These are phyloP conservation scores for Boletus fagicola DNA, from an alignment of 768 basidiomycete genomes.

Conservation along the genomic window DNA sequence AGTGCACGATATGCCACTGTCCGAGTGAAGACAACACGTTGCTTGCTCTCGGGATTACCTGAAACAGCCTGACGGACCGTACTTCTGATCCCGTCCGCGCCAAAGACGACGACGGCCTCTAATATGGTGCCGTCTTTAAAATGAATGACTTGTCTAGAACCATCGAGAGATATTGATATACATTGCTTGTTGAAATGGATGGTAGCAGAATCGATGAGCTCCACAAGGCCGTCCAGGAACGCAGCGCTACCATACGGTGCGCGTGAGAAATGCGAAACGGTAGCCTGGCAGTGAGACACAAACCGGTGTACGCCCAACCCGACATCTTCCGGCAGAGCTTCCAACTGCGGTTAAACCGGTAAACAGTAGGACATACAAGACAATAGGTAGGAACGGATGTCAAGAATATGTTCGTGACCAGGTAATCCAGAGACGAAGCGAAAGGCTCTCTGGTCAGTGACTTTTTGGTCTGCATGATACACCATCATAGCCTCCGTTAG, in stretches of 20 bases:
- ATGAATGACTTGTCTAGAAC: conserved; percentile 34
- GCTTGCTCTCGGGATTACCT: conserved; percentile 20
- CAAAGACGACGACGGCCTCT: conserved; percentile 49
- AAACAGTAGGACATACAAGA: not conserved
- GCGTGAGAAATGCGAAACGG: not conserved
- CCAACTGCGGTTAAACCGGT: conserved; percentile 29
- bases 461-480: conserved; percentile 34
- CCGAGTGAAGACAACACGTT: conserved; percentile 43
- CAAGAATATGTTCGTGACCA: conserved; percentile 43
- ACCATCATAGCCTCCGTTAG: conserved; percentile 43
- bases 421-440: conserved; percentile 43
- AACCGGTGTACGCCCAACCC: conserved; percentile 49
- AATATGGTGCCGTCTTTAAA: conserved; percentile 50
- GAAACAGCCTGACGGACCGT: conserved; percentile 39
- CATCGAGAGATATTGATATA: conserved; percentile 30
- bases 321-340: conserved; percentile 31
- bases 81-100: conserved; percentile 39
- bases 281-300: not conserved
- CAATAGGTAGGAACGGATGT: conserved; percentile 31
- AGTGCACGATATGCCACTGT: conserved; percentile 50
- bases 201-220: conserved; percentile 39
- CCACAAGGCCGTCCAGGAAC: conserved; percentile 49
- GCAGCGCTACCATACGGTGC: conserved; percentile 38
- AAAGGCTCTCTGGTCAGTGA: conserved; percentile 35
- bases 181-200: conserved; percentile 54